phyloP scores from a whole-genome alignment of 73 alveolate species.

The Breviolum minutum region DNA sequence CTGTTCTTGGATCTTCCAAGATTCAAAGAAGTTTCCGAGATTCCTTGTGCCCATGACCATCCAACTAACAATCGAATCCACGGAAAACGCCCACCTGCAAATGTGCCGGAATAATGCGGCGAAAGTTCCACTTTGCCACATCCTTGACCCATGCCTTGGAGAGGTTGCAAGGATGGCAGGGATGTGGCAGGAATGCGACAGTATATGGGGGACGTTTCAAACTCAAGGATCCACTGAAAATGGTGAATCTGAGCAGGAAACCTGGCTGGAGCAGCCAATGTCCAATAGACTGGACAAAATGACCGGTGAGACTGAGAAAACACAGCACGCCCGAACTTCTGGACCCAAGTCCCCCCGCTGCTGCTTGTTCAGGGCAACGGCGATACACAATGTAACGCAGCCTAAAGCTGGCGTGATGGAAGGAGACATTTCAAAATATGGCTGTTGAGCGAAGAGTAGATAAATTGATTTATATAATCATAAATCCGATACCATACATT shows the following conservation, averaged over 20 bases:
- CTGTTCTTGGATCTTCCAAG: too few species aligned
- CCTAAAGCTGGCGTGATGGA: neutral
- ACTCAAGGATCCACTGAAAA: too few species aligned
- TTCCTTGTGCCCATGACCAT: neutral
- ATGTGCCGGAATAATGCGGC: slow-evolving; percentile 67
- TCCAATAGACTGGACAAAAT: too few species aligned
- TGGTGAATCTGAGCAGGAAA: too few species aligned
- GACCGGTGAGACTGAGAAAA: too few species aligned
- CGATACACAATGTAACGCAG: slow-evolving; percentile 87
- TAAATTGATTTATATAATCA: neutral
- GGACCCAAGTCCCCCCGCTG: neutral
- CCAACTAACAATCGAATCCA: neutral
- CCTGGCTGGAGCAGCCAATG: too few species aligned
- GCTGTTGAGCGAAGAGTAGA: neutral
- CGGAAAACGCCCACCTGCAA: slow-evolving; percentile 31
- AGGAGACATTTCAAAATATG: too few species aligned
- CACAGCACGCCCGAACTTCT: too few species aligned
- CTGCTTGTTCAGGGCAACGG: slow-evolving; percentile 94
- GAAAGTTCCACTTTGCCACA: slow-evolving; percentile 75
- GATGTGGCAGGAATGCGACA: neutral
- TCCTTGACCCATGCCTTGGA: slow-evolving; percentile 74
- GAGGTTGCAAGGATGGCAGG: neutral
- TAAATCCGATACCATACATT: neutral
- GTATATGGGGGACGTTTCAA: neutral
- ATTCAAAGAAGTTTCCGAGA: too few species aligned